Evolutionary conservation across 2,329 filamentous ascomycete species (phyloP), one percentile per base, ranked within the genome.

Genomic region (Cladophialophora yegresii): DNA sequence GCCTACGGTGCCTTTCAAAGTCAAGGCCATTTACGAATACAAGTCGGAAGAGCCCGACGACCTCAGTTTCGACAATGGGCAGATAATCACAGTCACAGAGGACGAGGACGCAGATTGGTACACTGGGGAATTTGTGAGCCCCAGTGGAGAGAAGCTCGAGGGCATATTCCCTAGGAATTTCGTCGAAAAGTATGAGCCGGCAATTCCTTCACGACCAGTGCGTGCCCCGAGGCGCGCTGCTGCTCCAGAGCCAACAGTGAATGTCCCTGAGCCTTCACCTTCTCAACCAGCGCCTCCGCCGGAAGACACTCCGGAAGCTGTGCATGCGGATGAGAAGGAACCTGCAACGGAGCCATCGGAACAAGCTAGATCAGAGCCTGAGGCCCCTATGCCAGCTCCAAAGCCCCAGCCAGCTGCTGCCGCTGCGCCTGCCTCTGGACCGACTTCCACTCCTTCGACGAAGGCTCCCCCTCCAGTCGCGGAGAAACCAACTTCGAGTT

Each of bases 141-240:
- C 87, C 65, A 78, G 83, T 58, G 95, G 95, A 62, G 79, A 79
- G 68, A 92, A 89, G 77, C 85, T 89, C 74, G 88, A 95, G 74
- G 95, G 95, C 69, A 90, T 99, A 71, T 99, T 99, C 77, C 95
- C 95, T 58, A 89, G 90, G 76, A 99, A 98, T 80, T 99, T 99
- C 75, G 95, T 99, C 74, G 95, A 99, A 78, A 92, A 89, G 79
- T 96, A 92, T 78, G 93, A 98, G 77, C 95, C 95, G 43, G 89
- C 88, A 62, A 89, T 93, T 68, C 95, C 95, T 65, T 92, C 93
- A 65, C 87, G 95, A 64, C 95, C 95, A 63, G 84, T 86, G 68
- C 87, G 95, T 73, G 66, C 67, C 16, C 82, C 86, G 16, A 79
- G 77, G 63, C 88, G 91, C 70, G 61, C 63, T 9, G 79, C 84